Base-by-base conservation (phyloP, 352 stramenopile species). In the Globisporangium viniferum region DNA sequence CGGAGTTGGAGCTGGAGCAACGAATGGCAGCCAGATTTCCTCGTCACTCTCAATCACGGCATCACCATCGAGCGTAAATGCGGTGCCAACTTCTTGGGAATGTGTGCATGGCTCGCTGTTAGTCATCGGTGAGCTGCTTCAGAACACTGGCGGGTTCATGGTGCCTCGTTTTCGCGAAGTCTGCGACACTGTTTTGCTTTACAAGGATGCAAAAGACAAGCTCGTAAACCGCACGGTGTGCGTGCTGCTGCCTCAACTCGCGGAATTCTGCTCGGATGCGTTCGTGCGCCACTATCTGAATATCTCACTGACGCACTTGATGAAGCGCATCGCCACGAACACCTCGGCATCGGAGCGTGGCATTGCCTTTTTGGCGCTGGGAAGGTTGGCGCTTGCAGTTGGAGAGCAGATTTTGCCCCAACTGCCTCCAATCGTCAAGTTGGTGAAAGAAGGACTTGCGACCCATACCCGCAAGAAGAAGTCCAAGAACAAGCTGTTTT, bases 101-200 rank as follows among this genome's bases (percentile, higher is more conserved):
- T 87, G 80, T 44, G 84, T 93, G 0, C 97, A 99, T 72, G 98
- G 97, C 12, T 99, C 96, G 7, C 77, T 99, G 24, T 77, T 99
- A 0, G 92, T 98, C 9, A 93, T 99, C 27, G 86, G 88, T 33
- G 94, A 98, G 61, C 87, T 99, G 66, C 80, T 99, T 35, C 81
- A 97, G 10, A 91, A 98, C 72, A 98, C 97, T 5, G 87, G 94
- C 1, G 76, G 86, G n/a, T 99, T 99, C 73, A 98, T 99, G 88
- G 79, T 99, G 35, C 97, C 97, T 8, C 87, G 97, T 6, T 99
- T 98, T 73, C 93, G 97, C 62, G 95, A 99, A 84, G 85, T 98
- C 22, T 99, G 97, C 62, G 82, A 94, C 54, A 97, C 92, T 6
- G 94, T 99, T 2, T 69, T 99, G 54, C 78, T 88, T 9, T 98